Conservation (phyloP, 805 yeast species). For the Ogataea henricii region DNA sequence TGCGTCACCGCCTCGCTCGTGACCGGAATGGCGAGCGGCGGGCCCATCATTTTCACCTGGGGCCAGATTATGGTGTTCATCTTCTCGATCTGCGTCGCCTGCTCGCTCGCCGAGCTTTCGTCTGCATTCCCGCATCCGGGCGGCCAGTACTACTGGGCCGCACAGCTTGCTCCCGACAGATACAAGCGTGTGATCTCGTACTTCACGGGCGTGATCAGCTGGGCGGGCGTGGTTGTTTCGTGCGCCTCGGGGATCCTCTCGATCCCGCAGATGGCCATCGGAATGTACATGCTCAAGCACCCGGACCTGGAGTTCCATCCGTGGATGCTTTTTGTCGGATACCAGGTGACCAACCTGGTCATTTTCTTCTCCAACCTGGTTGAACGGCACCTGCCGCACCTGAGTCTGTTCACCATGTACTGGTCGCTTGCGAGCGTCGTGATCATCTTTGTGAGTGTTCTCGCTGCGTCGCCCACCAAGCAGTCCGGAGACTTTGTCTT, state of each 20-base stretch:
- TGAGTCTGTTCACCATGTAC: background rate
- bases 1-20: background rate
- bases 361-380: background rate
- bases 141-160: background rate
- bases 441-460: background rate
- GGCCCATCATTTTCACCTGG: background rate
- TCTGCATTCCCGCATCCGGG: background rate
- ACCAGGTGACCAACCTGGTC: background rate
- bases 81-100: background rate
- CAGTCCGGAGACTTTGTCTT: background rate
- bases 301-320: background rate
- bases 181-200: background rate
- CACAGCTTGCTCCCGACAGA: background rate
- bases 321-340: background rate
- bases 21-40: background rate
- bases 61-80: background rate
- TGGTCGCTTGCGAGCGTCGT: background rate
- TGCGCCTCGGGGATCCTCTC: background rate
- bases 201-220: background rate
- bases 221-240: background rate
- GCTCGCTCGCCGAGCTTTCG: background rate
- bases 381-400: background rate
- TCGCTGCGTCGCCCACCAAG: background rate
- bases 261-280: background rate
- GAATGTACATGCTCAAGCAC: background rate